Percentiles rank a stretch among this genome's conserved stretches.
Evolutionary conservation across 176 grass and related monocot species (phyloP).

Genomic region (Dendrocalamus sinicus): DNA sequence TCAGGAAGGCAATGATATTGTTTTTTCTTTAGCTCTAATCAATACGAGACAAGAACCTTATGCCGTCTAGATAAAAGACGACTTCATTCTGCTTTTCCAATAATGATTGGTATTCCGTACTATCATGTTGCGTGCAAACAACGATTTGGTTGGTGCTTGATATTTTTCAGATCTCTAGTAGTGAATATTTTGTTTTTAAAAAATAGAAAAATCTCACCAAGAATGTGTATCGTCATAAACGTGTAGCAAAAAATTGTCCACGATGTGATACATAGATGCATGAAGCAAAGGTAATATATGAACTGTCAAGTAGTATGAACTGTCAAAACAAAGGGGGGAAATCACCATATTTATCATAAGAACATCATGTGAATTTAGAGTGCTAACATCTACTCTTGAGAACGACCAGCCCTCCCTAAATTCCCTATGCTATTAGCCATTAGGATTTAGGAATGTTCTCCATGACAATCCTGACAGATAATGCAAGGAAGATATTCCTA

Average conservation of each 20-base stretch:
- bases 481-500: conserved; percentile 32
- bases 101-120: background rate
- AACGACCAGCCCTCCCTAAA: background rate
- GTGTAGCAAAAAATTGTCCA: background rate
- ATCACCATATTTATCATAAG: conserved; percentile 17
- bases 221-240: background rate
- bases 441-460: conserved; percentile 37
- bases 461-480: conserved; percentile 29
- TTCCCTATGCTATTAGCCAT: background rate
- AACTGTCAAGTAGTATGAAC: background rate
- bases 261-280: background rate
- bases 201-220: no score
- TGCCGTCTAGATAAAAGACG: background rate
- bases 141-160: conserved; percentile 31
- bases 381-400: background rate
- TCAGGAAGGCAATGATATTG: background rate
- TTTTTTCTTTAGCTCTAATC: background rate
- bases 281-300: background rate
- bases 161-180: conserved; percentile 22
- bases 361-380: conserved; percentile 15
- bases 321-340: background rate
- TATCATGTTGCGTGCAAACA: background rate
- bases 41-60: background rate
- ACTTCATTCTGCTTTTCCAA: background rate
- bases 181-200: background rate